Conservation (phyloP, 2,329 filamentous ascomycete genomes). For the Verticillium dahliae region DNA sequence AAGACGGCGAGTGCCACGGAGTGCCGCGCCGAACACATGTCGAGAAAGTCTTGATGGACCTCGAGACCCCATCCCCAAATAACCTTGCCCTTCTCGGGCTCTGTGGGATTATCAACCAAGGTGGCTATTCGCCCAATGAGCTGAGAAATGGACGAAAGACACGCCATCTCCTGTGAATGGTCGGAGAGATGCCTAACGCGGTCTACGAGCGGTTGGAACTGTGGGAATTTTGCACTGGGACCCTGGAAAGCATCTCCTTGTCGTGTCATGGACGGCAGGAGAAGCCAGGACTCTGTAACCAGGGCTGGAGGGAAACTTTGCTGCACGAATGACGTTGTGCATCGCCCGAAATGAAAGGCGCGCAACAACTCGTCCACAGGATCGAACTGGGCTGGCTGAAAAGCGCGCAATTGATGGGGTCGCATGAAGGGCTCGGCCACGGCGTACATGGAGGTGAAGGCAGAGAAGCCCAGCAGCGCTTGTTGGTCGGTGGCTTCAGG, state of each 20-base stretch:
- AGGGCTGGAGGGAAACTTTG: background rate
- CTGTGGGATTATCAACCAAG: background rate
- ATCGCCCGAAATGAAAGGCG: background rate
- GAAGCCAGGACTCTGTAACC: background rate
- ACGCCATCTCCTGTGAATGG: background rate
- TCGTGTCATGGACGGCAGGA: background rate
- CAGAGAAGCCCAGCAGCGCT: background rate
- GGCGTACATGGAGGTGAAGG: background rate
- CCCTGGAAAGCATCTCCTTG: background rate
- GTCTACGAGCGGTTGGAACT: background rate
- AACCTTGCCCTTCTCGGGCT: background rate
- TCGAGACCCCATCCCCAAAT: conserved; percentile 11
- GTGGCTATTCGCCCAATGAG: background rate
- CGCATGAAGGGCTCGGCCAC: background rate
- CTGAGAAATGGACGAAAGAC: background rate
- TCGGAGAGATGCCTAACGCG: background rate
- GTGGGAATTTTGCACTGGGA: background rate
- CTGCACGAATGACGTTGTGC: background rate
- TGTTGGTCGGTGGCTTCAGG: background rate
- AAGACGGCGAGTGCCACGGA: conserved; percentile 12
- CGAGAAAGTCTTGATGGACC: conserved; percentile 11
- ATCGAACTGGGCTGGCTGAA: background rate
- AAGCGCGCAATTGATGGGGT: background rate
- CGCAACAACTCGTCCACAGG: background rate
- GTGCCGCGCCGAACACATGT: conserved; percentile 9